phyloP scores from a whole-genome alignment of 108 stramenopile genomes.

The Pseudonitzschia delicatissima region DNA sequence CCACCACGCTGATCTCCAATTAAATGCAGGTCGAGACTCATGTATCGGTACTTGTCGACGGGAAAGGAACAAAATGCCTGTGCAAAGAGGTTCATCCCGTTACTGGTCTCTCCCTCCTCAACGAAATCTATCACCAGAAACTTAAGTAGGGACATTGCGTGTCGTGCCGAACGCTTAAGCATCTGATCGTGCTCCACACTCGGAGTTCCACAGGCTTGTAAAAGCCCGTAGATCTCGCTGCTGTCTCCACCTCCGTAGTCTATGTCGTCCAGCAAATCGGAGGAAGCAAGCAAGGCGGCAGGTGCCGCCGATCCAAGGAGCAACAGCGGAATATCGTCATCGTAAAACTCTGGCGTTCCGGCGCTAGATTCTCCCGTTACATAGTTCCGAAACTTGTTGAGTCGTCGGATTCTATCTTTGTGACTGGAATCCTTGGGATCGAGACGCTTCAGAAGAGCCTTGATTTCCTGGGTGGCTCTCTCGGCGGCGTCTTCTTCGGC shows the following conservation, averaged over 20 bases:
- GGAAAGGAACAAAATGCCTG: conserved; percentile 57
- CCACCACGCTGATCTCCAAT: conserved; percentile 58
- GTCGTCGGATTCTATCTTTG: conserved; percentile 82
- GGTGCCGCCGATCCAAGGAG: conserved; percentile 71
- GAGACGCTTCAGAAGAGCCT: conserved; percentile 61
- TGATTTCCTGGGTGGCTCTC: conserved; percentile 36
- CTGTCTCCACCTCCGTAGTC: background rate
- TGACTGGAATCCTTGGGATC: conserved; percentile 71
- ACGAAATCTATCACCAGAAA: conserved; percentile 65
- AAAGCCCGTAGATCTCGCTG: conserved; percentile 48
- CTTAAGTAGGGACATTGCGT: conserved; percentile 72
- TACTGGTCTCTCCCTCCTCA: conserved; percentile 37
- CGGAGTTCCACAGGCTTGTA: conserved; percentile 76
- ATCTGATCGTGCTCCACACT: conserved; percentile 61
- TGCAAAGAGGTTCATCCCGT: conserved; percentile 58
- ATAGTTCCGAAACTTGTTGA: conserved; percentile 81
- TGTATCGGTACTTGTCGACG: conserved; percentile 48
- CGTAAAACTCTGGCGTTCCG: conserved; percentile 82
- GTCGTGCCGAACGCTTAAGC: conserved; percentile 69
- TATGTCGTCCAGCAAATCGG: conserved; percentile 37
- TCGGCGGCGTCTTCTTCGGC: conserved; percentile 39
- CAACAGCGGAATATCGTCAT: conserved; percentile 78
- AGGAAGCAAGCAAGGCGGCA: conserved; percentile 52
- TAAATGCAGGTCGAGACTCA: conserved; percentile 72
- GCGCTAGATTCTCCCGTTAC: conserved; percentile 41